phyloP scores from a whole-genome alignment of 192 early-diverging fungal species.

The Coemansia sp. region DNA sequence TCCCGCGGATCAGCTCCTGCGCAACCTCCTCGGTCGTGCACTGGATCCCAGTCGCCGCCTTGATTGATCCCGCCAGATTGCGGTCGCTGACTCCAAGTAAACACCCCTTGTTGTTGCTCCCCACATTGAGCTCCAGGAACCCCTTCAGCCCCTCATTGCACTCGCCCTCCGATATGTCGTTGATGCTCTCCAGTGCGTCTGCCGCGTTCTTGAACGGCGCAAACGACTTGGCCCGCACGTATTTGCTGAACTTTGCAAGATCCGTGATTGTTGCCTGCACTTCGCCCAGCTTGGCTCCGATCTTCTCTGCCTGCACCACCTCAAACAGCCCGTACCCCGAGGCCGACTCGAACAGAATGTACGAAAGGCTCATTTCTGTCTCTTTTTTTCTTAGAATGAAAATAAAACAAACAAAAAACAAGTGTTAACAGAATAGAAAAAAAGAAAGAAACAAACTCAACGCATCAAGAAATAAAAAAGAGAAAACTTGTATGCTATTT shows the following conservation, averaged over 20 bases:
- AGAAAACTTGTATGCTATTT: background rate
- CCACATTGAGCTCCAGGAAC: conserved; percentile 94
- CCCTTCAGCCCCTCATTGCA: conserved; percentile 84
- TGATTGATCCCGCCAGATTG: conserved; percentile 72
- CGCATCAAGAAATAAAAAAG: background rate
- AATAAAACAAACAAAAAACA: background rate
- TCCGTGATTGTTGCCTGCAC: conserved; percentile 82
- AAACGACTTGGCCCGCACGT: conserved; percentile 92
- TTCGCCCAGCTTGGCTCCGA: conserved; percentile 89
- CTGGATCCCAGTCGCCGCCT: conserved; percentile 68
- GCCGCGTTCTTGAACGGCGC: conserved; percentile 95
- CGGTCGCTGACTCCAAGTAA: conserved; percentile 87
- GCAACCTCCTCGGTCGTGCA: conserved; percentile 81
- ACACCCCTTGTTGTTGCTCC: conserved; percentile 67
- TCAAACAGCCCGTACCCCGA: conserved; percentile 98
- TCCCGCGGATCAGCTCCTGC: conserved; percentile 89
- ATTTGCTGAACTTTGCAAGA: conserved; percentile 87
- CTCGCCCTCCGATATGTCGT: conserved; percentile 97
- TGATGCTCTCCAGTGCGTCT: conserved; percentile 97
- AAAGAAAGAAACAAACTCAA: no score
- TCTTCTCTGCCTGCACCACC: conserved; percentile 89
- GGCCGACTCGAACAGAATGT: conserved; percentile 90
- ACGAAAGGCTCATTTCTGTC: conserved; percentile 31
- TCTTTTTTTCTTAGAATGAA: background rate
- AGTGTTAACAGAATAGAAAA: background rate